A percentile compares a stretch with the other conserved stretches of the same genome.
Conservation (phyloP, 345 rosid species). For the Gynandropsis gynandra region DNA sequence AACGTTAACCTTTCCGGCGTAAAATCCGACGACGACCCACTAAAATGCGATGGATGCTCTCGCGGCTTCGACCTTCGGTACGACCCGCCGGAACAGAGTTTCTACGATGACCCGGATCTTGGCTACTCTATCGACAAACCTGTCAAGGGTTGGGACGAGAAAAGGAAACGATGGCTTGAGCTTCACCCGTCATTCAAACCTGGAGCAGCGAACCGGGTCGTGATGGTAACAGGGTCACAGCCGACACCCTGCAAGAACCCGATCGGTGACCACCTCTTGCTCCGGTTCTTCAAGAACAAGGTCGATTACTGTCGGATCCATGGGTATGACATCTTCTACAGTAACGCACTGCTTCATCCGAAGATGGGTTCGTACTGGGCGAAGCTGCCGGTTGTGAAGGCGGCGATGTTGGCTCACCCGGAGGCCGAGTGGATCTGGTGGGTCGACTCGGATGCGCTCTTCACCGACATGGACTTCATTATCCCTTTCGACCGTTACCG, state of each 20-base stretch:
- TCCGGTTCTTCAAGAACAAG: conserved; percentile 81
- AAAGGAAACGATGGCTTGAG: conserved; percentile 60
- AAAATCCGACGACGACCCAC: neutral
- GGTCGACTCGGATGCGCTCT: conserved; percentile 88
- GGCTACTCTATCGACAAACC: conserved; percentile 53
- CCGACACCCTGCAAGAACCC: conserved; percentile 68
- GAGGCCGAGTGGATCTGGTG: conserved; percentile 99
- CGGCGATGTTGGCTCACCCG: conserved; percentile 93
- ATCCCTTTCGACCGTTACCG: conserved; percentile 63
- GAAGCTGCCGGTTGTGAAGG: conserved; percentile 60
- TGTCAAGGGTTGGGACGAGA: conserved; percentile 66
- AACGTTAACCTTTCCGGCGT: conserved; percentile 16
- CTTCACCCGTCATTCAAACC: conserved; percentile 60
- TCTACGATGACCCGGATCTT: conserved; percentile 76
- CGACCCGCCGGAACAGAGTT: conserved; percentile 49
- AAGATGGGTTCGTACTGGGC: conserved; percentile 80
- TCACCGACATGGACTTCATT: conserved; percentile 88
- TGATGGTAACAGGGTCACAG: conserved; percentile 85
- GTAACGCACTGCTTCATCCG: conserved; percentile 61
- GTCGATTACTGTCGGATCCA: conserved; percentile 85
- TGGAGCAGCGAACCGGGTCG: conserved; percentile 47
- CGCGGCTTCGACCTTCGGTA: conserved; percentile 29
- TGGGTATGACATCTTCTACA: conserved; percentile 79
- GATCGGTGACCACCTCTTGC: conserved; percentile 69
- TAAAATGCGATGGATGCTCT: conserved; percentile 15